phyloP scores from a whole-genome alignment of 176 grass and related monocot species.

The Eragrostis curvula region DNA sequence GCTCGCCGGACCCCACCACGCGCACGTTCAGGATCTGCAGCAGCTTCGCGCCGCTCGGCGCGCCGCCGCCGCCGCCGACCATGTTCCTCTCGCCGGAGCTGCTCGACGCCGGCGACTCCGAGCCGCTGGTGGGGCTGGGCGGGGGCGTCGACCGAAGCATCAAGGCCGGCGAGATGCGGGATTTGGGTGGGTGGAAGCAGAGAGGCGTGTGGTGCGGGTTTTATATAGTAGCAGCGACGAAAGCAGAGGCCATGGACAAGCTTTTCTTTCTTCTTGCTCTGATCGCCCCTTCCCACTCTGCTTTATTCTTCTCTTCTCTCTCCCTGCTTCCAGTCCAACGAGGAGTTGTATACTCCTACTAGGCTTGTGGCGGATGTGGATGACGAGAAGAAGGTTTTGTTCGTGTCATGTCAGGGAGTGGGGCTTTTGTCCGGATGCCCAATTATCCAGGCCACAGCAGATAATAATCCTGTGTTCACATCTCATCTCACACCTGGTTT shows the following conservation, averaged over 20 bases:
- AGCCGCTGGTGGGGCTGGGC: constrained; percentile 39
- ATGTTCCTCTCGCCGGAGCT: constrained; percentile 39
- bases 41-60: constrained; percentile 68
- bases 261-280: constrained; percentile 6
- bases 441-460: constrained; percentile 57
- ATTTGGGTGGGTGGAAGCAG: neutral
- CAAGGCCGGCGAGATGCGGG: neutral
- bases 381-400: neutral
- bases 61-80: constrained; percentile 31
- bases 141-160: constrained; percentile 53
- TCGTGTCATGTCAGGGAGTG: neutral
- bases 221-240: constrained; percentile 41
- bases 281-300: neutral
- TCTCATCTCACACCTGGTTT: no score
- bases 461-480: no score
- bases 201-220: neutral
- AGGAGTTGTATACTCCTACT: neutral
- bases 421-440: constrained; percentile 4
- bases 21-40: constrained; percentile 96
- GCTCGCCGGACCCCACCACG: constrained; percentile 67
- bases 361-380: constrained; percentile 20
- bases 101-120: no score
- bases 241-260: constrained; percentile 27
- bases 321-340: neutral
- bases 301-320: constrained; percentile 43